Conservation (phyloP, 495 filamentous ascomycete species). For the Collariella sp. region DNA sequence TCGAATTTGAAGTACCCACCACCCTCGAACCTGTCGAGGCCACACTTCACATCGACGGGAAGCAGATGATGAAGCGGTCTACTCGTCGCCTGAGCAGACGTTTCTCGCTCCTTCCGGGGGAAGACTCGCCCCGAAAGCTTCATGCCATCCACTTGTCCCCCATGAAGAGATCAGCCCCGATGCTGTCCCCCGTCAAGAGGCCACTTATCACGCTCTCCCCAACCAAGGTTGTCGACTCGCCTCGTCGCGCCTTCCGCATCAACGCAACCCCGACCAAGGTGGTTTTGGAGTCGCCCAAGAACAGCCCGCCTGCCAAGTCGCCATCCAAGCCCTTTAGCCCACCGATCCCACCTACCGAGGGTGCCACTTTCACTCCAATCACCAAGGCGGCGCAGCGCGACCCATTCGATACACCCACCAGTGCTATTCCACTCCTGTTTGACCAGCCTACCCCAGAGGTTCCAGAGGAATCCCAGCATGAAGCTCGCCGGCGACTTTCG, state of each 20-base stretch:
- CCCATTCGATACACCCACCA: not conserved
- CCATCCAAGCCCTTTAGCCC: conserved; percentile 17
- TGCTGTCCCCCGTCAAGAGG: conserved; percentile 19
- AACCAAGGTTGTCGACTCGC: conserved; percentile 22
- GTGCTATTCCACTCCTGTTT: conserved; percentile 21
- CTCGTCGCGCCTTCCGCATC: conserved; percentile 18
- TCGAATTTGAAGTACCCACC: conserved; percentile 14
- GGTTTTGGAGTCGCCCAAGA: conserved; percentile 20
- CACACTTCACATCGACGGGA: conserved; percentile 11
- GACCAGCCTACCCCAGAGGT: conserved; percentile 21
- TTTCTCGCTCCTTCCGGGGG: conserved; percentile 20
- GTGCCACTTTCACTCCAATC: not conserved
- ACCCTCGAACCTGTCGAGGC: conserved; percentile 12
- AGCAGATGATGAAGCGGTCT: conserved; percentile 17
- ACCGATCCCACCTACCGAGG: not conserved
- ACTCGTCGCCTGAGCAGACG: conserved; percentile 25
- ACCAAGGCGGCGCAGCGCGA: not conserved
- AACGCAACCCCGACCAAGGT: conserved; percentile 24
- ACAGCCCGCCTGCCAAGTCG: conserved; percentile 8
- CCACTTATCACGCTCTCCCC: conserved; percentile 12
- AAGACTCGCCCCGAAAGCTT: conserved; percentile 19
- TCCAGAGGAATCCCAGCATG: conserved; percentile 17
- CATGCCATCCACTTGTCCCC: conserved; percentile 15
- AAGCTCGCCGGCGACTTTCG: conserved; percentile 22
- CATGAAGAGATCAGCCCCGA: conserved; percentile 3